A percentile compares a stretch with the other conserved stretches of the same genome.
Conservation (phyloP, 192 early-diverging fungal species). For the Coemansia sp. region DNA sequence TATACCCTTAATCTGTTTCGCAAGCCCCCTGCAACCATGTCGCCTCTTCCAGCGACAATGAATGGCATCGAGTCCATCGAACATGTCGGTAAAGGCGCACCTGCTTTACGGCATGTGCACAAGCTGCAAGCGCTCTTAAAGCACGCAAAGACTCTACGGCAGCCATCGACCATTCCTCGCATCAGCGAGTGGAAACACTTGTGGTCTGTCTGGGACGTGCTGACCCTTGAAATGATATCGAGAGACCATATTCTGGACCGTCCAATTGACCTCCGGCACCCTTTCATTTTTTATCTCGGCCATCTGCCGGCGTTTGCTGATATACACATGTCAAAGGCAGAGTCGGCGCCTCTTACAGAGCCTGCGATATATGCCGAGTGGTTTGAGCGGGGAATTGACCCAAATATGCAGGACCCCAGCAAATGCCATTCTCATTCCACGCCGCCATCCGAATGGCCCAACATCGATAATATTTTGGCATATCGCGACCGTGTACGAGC, state of each 20-base stretch:
- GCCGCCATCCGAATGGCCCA: conserved; percentile 72
- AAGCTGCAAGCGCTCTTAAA: background rate
- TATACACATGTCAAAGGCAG: conserved; percentile 54
- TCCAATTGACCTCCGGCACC: conserved; percentile 84
- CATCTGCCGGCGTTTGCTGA: conserved; percentile 78
- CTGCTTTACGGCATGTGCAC: background rate
- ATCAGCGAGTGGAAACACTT: conserved; percentile 73
- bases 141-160: background rate
- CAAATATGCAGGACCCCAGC: conserved; percentile 73
- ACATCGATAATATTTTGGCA: conserved; percentile 60
- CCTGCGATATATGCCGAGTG: conserved; percentile 67
- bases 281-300: conserved; percentile 88
- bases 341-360: conserved; percentile 57
- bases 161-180: conserved; percentile 56
- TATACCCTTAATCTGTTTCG: conserved; percentile 62
- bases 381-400: conserved; percentile 96
- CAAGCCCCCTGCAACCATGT: conserved; percentile 45
- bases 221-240: conserved; percentile 65
- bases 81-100: too few relatives aligned
- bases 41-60: background rate
- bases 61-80: too few relatives aligned
- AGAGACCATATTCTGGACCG: conserved; percentile 57
- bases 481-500: conserved; percentile 68
- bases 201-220: conserved; percentile 80
- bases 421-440: conserved; percentile 78